Evolutionary conservation across 2,329 filamentous ascomycete species (phyloP).

Genomic region (Diatrype stigma): DNA sequence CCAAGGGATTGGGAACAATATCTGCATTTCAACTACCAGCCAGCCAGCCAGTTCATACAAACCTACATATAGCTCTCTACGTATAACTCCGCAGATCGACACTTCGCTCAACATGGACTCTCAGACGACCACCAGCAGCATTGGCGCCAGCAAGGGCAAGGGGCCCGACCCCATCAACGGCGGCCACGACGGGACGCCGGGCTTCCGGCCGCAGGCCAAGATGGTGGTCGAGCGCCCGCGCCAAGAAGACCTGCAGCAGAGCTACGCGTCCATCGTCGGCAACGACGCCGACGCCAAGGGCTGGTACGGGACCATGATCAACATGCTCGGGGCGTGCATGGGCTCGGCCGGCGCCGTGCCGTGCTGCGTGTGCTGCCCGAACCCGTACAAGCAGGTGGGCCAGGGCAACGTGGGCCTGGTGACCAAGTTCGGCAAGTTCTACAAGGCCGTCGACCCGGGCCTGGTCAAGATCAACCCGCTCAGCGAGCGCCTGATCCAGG

Average conservation of each 20-base stretch:
- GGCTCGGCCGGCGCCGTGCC: constrained; percentile 83
- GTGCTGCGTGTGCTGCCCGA: constrained; percentile 88
- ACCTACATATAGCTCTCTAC: too few relatives aligned
- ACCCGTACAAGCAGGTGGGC: constrained; percentile 87
- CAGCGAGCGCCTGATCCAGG: constrained; percentile 80
- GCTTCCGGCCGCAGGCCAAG: constrained; percentile 48
- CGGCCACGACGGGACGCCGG: constrained; percentile 16
- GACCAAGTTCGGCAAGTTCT: constrained; percentile 92
- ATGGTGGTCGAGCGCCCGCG: constrained; percentile 76
- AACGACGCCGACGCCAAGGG: constrained; percentile 68
- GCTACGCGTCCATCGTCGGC: constrained; percentile 63
- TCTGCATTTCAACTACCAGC: too few relatives aligned
- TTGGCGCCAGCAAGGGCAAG: constrained; percentile 15
- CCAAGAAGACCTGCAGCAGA: constrained; percentile 78
- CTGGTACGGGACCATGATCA: constrained; percentile 86
- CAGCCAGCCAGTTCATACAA: too few relatives aligned
- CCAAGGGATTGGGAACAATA: background rate
- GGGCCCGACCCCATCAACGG: constrained; percentile 16
- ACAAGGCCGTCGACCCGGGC: constrained; percentile 92
- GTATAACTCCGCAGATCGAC: too few relatives aligned
- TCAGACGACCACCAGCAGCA: constrained; percentile 1
- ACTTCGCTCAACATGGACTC: constrained; percentile 1
- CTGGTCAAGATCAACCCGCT: constrained; percentile 97
- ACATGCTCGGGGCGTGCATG: constrained; percentile 67
- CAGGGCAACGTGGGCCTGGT: constrained; percentile 95